phyloP scores from a whole-genome alignment of 2,329 filamentous ascomycete species.

The Didymella pomorum region DNA sequence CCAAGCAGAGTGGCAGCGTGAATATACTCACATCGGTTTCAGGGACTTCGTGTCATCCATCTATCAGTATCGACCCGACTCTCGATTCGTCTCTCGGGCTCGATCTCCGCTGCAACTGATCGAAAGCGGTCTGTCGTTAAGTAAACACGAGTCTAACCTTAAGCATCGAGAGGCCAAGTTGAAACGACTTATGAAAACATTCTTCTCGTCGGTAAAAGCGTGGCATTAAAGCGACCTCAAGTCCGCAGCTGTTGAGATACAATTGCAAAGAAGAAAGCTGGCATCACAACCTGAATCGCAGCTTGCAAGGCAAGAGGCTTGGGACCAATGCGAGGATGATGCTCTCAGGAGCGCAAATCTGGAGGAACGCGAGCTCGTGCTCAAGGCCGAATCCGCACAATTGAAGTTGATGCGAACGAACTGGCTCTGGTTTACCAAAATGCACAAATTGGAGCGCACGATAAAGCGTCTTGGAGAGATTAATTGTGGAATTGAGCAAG shows the following conservation, averaged over 20 bases:
- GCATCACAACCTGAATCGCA: neutral
- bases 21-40: neutral
- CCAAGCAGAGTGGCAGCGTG: neutral
- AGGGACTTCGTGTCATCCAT: neutral
- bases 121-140: neutral
- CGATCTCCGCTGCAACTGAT: neutral
- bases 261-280: neutral
- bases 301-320: neutral
- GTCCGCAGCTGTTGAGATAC: neutral
- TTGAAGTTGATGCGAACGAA: neutral
- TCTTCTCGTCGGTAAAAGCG: neutral
- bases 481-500: too few relatives aligned
- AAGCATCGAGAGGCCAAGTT: neutral
- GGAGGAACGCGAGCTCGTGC: neutral
- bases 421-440: neutral
- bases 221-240: neutral
- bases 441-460: neutral
- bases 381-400: neutral
- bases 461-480: neutral
- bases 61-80: neutral
- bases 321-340: neutral
- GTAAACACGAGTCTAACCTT: neutral
- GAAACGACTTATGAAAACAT: neutral
- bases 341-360: neutral
- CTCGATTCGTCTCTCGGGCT: neutral